Evolutionary conservation across 345 rosid species (phyloP).

Genomic region (Turritis glabra): DNA sequence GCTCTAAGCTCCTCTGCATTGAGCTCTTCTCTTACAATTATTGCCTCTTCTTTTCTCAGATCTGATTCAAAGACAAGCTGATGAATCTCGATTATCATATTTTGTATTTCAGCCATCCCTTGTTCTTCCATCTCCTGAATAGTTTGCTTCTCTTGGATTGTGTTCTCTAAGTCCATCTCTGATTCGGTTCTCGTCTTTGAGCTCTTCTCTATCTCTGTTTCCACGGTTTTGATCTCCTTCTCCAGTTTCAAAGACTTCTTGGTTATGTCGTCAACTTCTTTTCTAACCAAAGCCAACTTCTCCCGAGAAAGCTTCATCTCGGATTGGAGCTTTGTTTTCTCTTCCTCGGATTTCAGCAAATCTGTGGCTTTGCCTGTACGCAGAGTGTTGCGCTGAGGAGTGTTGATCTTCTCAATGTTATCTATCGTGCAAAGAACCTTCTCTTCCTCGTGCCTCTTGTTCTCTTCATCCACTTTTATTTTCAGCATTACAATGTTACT

Average conservation of each 20-base stretch:
- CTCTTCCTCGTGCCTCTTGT: slow-evolving; percentile 62
- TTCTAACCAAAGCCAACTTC: slow-evolving; percentile 47
- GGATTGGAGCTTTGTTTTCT: slow-evolving; percentile 68
- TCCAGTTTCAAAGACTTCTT: slow-evolving; percentile 48
- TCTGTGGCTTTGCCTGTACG: slow-evolving; percentile 74
- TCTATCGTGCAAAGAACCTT: slow-evolving; percentile 83
- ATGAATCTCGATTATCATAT: slow-evolving; percentile 57
- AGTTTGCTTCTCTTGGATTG: slow-evolving; percentile 56
- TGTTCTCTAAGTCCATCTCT: slow-evolving; percentile 48
- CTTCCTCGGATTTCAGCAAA: slow-evolving; percentile 71
- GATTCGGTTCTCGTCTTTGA: slow-evolving; percentile 46
- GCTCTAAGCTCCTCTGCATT: slow-evolving; percentile 31
- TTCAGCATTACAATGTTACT: slow-evolving; percentile 49
- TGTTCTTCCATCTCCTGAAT: slow-evolving; percentile 51
- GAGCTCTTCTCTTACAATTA: slow-evolving; percentile 52
- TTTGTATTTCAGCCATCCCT: slow-evolving; percentile 53
- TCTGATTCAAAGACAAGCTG: slow-evolving; percentile 55
- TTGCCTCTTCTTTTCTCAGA: slow-evolving; percentile 55
- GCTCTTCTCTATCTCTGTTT: slow-evolving; percentile 51
- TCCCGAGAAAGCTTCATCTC: slow-evolving; percentile 63
- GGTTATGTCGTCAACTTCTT: slow-evolving; percentile 47
- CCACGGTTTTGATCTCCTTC: slow-evolving; percentile 41
- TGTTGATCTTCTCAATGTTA: slow-evolving; percentile 59
- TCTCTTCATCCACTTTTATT: slow-evolving; percentile 75
- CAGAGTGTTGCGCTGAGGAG: slow-evolving; percentile 46